Percentiles rank a stretch among this genome's conserved stretches.
Conservation (phyloP, 805 yeast species). For the Lipomyces yamanashiensis region DNA sequence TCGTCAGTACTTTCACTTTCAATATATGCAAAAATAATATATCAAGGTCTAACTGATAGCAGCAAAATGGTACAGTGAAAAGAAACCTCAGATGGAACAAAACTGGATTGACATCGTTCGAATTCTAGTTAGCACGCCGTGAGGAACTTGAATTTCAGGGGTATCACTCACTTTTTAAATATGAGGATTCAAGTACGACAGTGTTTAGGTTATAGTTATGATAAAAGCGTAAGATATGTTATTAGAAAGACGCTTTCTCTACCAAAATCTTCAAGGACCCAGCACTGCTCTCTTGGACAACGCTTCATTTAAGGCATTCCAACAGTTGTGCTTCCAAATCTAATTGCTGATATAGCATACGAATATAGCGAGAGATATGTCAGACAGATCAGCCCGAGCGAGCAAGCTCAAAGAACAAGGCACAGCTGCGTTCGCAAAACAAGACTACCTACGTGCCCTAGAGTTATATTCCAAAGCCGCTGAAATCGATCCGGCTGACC, state of each 20-base stretch:
- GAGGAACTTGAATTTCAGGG: constrained; percentile 2
- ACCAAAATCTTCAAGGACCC: not conserved
- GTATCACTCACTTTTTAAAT: not conserved
- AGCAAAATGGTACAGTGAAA: too few relatives aligned
- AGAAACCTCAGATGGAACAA: too few relatives aligned
- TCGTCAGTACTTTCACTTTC: not conserved
- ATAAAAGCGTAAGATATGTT: not conserved
- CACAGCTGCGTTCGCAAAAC: constrained; percentile 55
- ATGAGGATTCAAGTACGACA: not conserved
- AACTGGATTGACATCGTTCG: too few relatives aligned
- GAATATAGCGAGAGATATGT: not conserved
- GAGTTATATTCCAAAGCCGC: constrained; percentile 62
- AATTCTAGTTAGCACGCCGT: not conserved
- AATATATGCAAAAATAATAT: not conserved
- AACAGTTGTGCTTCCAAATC: too few relatives aligned
- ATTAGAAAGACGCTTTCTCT: not conserved
- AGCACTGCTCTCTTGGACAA: too few relatives aligned
- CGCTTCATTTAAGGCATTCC: too few relatives aligned
- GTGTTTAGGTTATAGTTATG: too few relatives aligned
- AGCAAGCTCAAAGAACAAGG: constrained; percentile 47
- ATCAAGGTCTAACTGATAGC: not conserved
- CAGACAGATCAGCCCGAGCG: constrained; percentile 2
- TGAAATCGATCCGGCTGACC: constrained; percentile 52
- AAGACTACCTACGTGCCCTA: constrained; percentile 57
- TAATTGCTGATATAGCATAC: too few relatives aligned